Percentiles rank a stretch among this genome's conserved stretches.
These are phyloP conservation scores for Neofusicoccum umdonicola DNA, from an alignment of 2,329 filamentous ascomycete genomes.

Conservation along the genomic window DNA sequence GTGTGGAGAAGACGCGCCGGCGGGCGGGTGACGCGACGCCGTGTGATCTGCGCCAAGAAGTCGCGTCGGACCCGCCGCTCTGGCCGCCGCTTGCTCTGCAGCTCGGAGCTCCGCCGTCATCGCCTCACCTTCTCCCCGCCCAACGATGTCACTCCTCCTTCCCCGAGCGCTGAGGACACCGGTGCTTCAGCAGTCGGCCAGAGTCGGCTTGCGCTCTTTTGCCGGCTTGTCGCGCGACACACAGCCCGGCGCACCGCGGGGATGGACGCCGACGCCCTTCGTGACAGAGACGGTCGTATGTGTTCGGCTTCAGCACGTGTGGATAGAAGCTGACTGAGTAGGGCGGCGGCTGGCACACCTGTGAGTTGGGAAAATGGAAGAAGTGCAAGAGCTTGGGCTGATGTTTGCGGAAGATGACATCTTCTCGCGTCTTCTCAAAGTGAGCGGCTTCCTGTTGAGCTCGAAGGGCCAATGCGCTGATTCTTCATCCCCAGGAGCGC, in stretches of 20 bases:
- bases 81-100: neutral
- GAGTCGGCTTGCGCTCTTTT: slow-evolving; percentile 25
- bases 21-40: neutral
- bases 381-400: slow-evolving; percentile 3
- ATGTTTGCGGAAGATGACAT: slow-evolving; percentile 36
- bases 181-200: slow-evolving; percentile 17
- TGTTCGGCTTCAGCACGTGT: neutral
- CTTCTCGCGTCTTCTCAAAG: slow-evolving; percentile 48
- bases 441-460: neutral
- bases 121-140: neutral
- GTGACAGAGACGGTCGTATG: slow-evolving; percentile 51
- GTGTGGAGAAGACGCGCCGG: slow-evolving; percentile 14
- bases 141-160: slow-evolving; percentile 33
- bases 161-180: slow-evolving; percentile 26
- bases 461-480: neutral
- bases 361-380: slow-evolving; percentile 22
- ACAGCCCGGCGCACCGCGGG: slow-evolving; percentile 26
- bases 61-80: neutral
- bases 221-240: slow-evolving; percentile 20
- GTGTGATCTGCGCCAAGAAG: slow-evolving; percentile 6
- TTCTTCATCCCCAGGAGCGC: slow-evolving; percentile 62
- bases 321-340: slow-evolving; percentile 34
- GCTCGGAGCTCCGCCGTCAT: neutral
- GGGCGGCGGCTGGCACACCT: slow-evolving; percentile 53
- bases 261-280: slow-evolving; percentile 49